A percentile compares a stretch with the other conserved stretches of the same genome.
Evolutionary conservation across 495 filamentous ascomycete species (phyloP).

Genomic region (Tuber magnatum): DNA sequence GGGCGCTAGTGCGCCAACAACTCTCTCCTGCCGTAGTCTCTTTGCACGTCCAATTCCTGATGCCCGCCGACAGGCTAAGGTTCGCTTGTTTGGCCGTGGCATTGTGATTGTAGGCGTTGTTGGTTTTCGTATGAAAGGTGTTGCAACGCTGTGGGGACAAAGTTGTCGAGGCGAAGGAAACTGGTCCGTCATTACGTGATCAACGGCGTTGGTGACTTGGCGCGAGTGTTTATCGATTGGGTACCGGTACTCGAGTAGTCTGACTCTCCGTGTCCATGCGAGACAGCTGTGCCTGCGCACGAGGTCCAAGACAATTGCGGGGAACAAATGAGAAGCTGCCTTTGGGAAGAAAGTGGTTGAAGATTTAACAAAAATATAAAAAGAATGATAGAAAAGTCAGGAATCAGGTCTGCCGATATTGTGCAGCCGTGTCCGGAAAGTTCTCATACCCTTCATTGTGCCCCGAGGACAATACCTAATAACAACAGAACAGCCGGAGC

Average conservation of each 20-base stretch:
- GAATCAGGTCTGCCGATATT: not conserved
- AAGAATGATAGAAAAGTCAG: not conserved
- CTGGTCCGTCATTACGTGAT: not conserved
- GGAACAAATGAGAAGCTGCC: not conserved
- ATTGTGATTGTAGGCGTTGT: constrained; percentile 6
- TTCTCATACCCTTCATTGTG: not conserved
- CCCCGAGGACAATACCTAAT: not conserved
- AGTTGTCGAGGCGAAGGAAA: not conserved
- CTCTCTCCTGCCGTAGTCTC: not conserved
- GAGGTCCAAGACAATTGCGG: not conserved
- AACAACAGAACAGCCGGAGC: not conserved
- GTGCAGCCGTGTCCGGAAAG: not conserved
- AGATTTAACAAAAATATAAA: not conserved
- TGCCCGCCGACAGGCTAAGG: constrained; percentile 19
- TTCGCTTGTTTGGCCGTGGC: constrained; percentile 26
- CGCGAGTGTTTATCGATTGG: constrained; percentile 1
- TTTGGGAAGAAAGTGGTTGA: not conserved
- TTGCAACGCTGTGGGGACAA: not conserved
- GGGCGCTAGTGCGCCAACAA: not conserved
- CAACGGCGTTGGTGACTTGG: not conserved
- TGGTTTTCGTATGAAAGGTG: not conserved
- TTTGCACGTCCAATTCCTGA: not conserved
- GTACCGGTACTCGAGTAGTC: no score
- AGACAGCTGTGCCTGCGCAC: constrained; percentile 2
- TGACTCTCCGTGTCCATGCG: not conserved